A percentile compares a stretch with the other conserved stretches of the same genome.
Conservation (phyloP, 441 rosid species). For the Aleurites moluccanus region DNA sequence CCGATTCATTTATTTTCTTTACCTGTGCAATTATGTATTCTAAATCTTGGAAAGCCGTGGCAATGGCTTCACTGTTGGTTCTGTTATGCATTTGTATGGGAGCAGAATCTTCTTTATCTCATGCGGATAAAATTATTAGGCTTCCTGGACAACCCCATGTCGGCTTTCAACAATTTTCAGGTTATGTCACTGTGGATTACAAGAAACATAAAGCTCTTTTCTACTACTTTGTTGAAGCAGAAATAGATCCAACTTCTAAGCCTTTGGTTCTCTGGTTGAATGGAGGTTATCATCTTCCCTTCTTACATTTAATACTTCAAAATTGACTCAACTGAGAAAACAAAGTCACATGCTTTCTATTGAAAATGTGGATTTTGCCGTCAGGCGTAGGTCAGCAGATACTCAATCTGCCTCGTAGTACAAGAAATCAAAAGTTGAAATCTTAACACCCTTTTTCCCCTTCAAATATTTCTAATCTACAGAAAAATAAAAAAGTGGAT, state of each 20-base stretch:
- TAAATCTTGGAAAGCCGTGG: slow-evolving; percentile 42
- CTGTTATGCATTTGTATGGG: slow-evolving; percentile 28
- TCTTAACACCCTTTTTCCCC: too few species aligned
- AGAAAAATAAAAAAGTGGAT: not conserved
- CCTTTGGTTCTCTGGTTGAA: slow-evolving; percentile 98
- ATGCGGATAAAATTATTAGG: slow-evolving; percentile 46
- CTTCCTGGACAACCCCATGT: slow-evolving; percentile 92
- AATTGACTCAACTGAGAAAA: not conserved
- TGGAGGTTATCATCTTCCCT: slow-evolving; percentile 59
- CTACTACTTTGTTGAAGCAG: slow-evolving; percentile 95
- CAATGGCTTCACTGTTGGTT: slow-evolving; percentile 42
- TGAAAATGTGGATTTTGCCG: not conserved
- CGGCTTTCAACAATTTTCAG: slow-evolving; percentile 77
- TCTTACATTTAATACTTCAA: not conserved
- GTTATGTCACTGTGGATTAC: slow-evolving; percentile 77
- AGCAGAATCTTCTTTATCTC: slow-evolving; percentile 40
- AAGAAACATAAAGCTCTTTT: slow-evolving; percentile 73
- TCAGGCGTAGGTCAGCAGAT: too few species aligned
- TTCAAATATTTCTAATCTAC: too few species aligned
- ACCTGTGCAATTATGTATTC: slow-evolving; percentile 32
- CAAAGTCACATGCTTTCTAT: slow-evolving; percentile 4
- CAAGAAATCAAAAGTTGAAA: too few species aligned
- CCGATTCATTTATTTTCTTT: slow-evolving; percentile 5
- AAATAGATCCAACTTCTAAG: slow-evolving; percentile 63
- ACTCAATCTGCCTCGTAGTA: too few species aligned